Base-by-base conservation (phyloP, 495 filamentous ascomycete species). In the Penicillium paxilli region DNA sequence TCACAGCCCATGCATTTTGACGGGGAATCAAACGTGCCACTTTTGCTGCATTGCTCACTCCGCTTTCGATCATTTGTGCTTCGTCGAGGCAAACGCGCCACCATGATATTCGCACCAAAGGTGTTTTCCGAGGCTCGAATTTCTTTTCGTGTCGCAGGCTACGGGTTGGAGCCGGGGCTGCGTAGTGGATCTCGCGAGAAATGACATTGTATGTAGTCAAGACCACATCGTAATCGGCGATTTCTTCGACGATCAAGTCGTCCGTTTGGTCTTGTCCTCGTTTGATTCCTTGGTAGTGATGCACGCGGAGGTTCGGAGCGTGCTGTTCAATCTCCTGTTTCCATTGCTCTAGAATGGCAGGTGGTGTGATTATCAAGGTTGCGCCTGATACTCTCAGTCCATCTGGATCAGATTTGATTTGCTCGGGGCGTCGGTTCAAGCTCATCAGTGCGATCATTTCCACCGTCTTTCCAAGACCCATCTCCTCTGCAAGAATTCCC, bases 391-490 rank as follows among this genome's bases (percentile, higher is more conserved):
- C 52, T 47, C 55, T 66, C 24, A 77, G 42, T 17, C 65, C 60
- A 30, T 62, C 62, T 42, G 47, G 51, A 45, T 74, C 71, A 16
- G 32, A 38, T 46, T 59, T 67, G 14, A 60, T 16, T 38, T 58
- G 42, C 16, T 57, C 55, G 19, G 28, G n/a, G 8, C 65, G 77
- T 30, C 51, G 73, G 61, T 96, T 85, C 41, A 88, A 64, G 40
- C 80, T 80, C 1, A 96, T 86, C 17, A 97, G 70, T 2, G 88
- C 82, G 41, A 94, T 89, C 46, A 93, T 79, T 66, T 98, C 94
- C 17, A 97, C 82, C 0, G 94, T 97, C 66, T 98, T 98, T 1
- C 94, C 94, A 4, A 98, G 73, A 0, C 93, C 93, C 94, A 97
- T 97, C 70, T 98, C 94, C 68, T 98, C 93, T 0, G 92, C 90